Base-by-base conservation (phyloP, 225 moss, liverwort and hornwort species). In the Neckera pumila region DNA sequence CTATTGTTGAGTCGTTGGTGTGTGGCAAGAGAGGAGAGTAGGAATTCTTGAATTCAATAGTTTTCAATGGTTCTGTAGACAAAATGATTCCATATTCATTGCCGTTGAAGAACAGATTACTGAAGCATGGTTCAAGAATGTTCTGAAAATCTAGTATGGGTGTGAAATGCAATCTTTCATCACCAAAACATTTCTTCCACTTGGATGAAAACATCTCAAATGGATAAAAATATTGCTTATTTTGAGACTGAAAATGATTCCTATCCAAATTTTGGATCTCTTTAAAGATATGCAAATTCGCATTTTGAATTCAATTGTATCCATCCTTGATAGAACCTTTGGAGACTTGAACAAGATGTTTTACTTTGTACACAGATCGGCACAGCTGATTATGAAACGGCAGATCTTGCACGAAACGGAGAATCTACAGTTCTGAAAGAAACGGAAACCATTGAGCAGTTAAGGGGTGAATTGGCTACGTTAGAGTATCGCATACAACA, bases 391-490 rank as follows among this genome's bases (percentile, higher is more conserved):
- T 86, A 88, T 72, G 88, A 89, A 81, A 74, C 81, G 78, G 82
- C 82, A 85, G 86, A 90, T 79, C 90, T 83, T 88, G 90, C 89
- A 84, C 72, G 51, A 80, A 88, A 89, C 61, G 90, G 63, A 79
- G 87, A 83, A 89, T 72, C 85, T 79, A 61, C 83, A 76, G 86
- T 89, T 57, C 51, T 85, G 74, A 89, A 90, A 88, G 94, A 94
- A 90, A 65, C 90, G 11, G 80, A 93, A 80, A 89, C 89, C 20
- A 92, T 93, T 87, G 93, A 90, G 92, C 92, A 90, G 88, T 90
- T 93, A 74, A 88, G 93, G 76, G 83, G 89, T 81, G 93, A 93
- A 86, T 88, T 94, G 88, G 90, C 90, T 93, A 89, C 90, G 42
- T 88, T 94, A 69, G 92, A 94, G 82, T 85, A 88, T 76, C 94